Percentiles rank a stretch among this genome's conserved stretches.
phyloP scores from a whole-genome alignment of 148 eudicot species.

The Rhododendron simsii region DNA sequence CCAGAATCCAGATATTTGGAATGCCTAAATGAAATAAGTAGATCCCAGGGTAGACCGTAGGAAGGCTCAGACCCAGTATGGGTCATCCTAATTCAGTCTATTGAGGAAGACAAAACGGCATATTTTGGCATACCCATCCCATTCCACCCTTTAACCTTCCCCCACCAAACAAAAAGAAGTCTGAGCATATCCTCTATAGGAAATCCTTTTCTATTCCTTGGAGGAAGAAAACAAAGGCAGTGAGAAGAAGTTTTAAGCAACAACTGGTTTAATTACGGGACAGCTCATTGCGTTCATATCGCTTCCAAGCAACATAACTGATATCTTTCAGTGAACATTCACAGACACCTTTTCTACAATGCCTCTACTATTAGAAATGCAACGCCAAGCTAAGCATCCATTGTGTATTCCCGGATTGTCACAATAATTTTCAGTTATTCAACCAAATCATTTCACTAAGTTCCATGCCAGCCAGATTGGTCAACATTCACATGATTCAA shows the following conservation, averaged over 20 bases:
- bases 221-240: neutral
- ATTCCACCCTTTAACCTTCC: neutral
- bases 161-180: neutral
- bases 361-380: neutral
- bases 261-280: neutral
- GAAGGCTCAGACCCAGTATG: neutral
- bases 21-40: neutral
- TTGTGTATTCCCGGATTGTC: neutral
- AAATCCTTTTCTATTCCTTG: slow-evolving; percentile 10
- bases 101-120: neutral
- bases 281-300: neutral
- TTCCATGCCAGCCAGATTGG: neutral
- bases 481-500: neutral
- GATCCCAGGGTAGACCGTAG: neutral
- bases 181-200: neutral
- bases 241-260: neutral
- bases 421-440: neutral
- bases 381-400: neutral
- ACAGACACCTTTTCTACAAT: neutral
- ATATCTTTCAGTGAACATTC: neutral
- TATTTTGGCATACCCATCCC: neutral
- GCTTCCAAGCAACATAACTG: neutral
- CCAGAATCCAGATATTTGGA: neutral
- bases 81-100: neutral
- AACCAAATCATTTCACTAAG: neutral